A percentile compares a stretch with the other conserved stretches of the same genome.
Conservation (phyloP, 805 yeast genomes). For the Candida peoriensis region DNA sequence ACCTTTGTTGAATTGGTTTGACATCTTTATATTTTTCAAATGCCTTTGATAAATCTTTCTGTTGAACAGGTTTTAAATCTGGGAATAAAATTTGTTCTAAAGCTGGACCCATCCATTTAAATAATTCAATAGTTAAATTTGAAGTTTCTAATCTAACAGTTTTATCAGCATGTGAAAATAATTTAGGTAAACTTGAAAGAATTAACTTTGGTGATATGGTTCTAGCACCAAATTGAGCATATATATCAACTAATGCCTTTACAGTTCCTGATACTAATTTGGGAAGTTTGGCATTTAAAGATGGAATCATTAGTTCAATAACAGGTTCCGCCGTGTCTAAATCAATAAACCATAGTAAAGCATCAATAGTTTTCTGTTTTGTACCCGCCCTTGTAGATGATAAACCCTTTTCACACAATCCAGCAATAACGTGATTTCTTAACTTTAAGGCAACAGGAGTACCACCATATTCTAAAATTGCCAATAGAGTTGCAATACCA, state of each 20-base stretch:
- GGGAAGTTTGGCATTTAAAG: conserved; percentile 60
- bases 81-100: conserved; percentile 57
- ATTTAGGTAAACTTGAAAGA: conserved; percentile 52
- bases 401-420: conserved; percentile 77
- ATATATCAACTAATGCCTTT: conserved; percentile 48
- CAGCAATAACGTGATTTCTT: conserved; percentile 37
- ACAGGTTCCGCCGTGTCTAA: conserved; percentile 60
- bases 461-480: conserved; percentile 55
- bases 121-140: conserved; percentile 59
- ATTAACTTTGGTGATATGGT: conserved; percentile 54
- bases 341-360: conserved; percentile 59
- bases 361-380: conserved; percentile 58
- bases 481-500: conserved; percentile 54
- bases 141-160: conserved; percentile 80
- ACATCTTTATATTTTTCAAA: conserved; percentile 48
- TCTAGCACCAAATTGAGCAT: conserved; percentile 53
- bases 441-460: conserved; percentile 35
- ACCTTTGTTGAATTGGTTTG: conserved; percentile 48
- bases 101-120: conserved; percentile 63
- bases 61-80: conserved; percentile 85
- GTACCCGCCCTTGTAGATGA: conserved; percentile 73
- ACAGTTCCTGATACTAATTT: conserved; percentile 70
- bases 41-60: conserved; percentile 69
- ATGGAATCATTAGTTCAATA: conserved; percentile 62
- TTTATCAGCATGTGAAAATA: conserved; percentile 82